Percentiles rank a stretch among this genome's conserved stretches.
phyloP scores from a whole-genome alignment of 139 green algal species.

The Pycnococcus provasolii region DNA sequence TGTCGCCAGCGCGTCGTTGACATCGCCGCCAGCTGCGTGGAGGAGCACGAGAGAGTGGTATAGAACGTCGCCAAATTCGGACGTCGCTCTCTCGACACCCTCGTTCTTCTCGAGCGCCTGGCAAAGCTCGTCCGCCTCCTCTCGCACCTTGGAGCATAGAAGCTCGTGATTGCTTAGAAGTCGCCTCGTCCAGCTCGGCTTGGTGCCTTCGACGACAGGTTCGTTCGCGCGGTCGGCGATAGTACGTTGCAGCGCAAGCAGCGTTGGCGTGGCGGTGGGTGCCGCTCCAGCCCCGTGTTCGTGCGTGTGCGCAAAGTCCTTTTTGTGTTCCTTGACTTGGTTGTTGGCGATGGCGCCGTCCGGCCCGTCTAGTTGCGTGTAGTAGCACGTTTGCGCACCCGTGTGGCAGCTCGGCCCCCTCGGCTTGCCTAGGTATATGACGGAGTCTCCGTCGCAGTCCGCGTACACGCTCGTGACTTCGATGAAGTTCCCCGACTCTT shows the following conservation, averaged over 20 bases:
- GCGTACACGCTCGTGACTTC: constrained; percentile 53
- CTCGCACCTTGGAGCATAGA: constrained; percentile 82
- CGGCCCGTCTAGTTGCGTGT: constrained; percentile 34
- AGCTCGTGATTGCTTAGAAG: constrained; percentile 74
- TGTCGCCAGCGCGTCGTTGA: constrained; percentile 67
- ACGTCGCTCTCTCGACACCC: constrained; percentile 68
- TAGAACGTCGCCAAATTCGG: constrained; percentile 88
- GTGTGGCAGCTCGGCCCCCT: constrained; percentile 40
- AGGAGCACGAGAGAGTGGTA: constrained; percentile 94
- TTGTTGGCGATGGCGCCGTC: not conserved
- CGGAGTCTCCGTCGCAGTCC: constrained; percentile 89
- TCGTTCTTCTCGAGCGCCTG: constrained; percentile 73
- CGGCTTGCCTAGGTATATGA: constrained; percentile 74
- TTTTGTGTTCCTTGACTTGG: too few species aligned
- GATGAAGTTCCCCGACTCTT: constrained; percentile 91
- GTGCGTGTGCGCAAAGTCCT: too few species aligned
- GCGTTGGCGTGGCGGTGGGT: constrained; percentile 52
- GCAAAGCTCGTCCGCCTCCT: constrained; percentile 93
- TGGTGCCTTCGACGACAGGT: constrained; percentile 29
- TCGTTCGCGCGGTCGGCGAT: constrained; percentile 51
- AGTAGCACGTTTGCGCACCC: constrained; percentile 83
- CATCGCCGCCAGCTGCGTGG: constrained; percentile 53
- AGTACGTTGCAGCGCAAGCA: constrained; percentile 72
- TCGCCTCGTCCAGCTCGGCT: constrained; percentile 84
- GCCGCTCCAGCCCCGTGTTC: too few species aligned